phyloP scores from a whole-genome alignment of 2,329 filamentous ascomycete genomes.

The Penicillium hordei region DNA sequence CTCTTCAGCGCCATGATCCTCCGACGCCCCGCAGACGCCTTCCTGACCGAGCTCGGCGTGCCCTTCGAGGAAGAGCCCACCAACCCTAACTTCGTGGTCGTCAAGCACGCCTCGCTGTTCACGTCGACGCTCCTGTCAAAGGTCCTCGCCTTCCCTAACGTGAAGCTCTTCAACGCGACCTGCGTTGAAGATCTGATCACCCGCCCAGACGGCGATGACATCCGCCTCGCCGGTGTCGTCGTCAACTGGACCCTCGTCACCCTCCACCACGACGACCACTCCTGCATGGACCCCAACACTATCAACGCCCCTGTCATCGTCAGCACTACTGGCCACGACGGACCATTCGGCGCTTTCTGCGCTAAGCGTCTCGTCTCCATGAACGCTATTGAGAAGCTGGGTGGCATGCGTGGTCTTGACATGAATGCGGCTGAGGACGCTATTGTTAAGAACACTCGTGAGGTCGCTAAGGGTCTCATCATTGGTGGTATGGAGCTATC shows the following conservation, averaged over 20 bases:
- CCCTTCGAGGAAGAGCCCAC: constrained; percentile 86
- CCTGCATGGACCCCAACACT: constrained; percentile 96
- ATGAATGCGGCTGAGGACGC: constrained; percentile 91
- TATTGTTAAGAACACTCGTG: constrained; percentile 87
- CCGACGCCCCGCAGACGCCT: constrained; percentile 85
- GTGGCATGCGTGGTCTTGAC: constrained; percentile 89
- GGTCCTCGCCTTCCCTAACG: constrained; percentile 80
- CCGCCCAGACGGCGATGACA: constrained; percentile 56
- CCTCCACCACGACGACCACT: constrained; percentile 85
- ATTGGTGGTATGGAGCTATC: constrained; percentile 94
- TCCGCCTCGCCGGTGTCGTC: constrained; percentile 83
- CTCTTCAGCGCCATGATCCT: constrained; percentile 95
- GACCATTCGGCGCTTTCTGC: constrained; percentile 84
- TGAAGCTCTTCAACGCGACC: constrained; percentile 96
- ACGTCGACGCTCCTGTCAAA: constrained; percentile 82
- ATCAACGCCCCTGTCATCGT: constrained; percentile 90
- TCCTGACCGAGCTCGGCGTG: constrained; percentile 77
- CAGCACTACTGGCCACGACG: constrained; percentile 88
- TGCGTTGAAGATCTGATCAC: constrained; percentile 91
- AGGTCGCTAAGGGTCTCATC: constrained; percentile 83
- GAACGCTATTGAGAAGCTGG: constrained; percentile 77
- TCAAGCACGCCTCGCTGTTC: constrained; percentile 92
- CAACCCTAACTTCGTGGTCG: constrained; percentile 83
- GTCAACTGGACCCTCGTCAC: constrained; percentile 94
- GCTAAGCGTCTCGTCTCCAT: constrained; percentile 90